Base-by-base conservation (phyloP, 2,329 filamentous ascomycete genomes). In the Alternaria alternata region DNA sequence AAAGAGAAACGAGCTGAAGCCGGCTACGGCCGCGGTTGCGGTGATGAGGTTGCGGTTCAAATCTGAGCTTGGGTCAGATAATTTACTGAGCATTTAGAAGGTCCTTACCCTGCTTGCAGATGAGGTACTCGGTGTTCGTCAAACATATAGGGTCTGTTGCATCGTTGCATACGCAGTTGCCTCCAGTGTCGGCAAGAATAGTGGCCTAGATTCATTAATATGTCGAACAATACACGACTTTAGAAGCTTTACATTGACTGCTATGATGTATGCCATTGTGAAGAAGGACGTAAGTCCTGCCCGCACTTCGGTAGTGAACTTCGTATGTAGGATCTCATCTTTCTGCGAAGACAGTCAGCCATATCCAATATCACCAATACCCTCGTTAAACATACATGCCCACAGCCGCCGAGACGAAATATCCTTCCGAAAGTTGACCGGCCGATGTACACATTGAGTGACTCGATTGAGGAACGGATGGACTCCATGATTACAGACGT, bases 221-320 rank as follows among this genome's bases (percentile, higher is more conserved):
- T 26, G 6, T n/a, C 18, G 8, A 14, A 26, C 47, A 44, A 16
- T 12, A 34, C 42, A 3, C 4, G 16, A 7, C 7, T 14, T n/a
- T 16, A 9, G 8, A 1, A 36, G 6, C 59, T 66, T 51, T 58
- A 72, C 72, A 57, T 75, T 75, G 36, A 75, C 72, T 22, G 72
- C 68, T 34, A 75, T 74, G 57, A 74, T 71, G 56, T 75, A 75
- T 8, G 69, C 66, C 91, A 78, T 80, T 8, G 80, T 81, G 66
- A 82, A 82, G 73, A 83, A 82, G 1, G 91, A 93, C 22, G 92
- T 92, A 42, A 96, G 80, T 36, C 93, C 93, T 62, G 91, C 93
- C 63, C 92, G 89, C 54, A 96, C 82, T 80, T 96, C 93, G 30
- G 92, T 94, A 66, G 92, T 87, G 81, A 96, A 95, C 67, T 85